Conservation (phyloP, 139 green algal genomes). For the Yamagishiella unicocca region DNA sequence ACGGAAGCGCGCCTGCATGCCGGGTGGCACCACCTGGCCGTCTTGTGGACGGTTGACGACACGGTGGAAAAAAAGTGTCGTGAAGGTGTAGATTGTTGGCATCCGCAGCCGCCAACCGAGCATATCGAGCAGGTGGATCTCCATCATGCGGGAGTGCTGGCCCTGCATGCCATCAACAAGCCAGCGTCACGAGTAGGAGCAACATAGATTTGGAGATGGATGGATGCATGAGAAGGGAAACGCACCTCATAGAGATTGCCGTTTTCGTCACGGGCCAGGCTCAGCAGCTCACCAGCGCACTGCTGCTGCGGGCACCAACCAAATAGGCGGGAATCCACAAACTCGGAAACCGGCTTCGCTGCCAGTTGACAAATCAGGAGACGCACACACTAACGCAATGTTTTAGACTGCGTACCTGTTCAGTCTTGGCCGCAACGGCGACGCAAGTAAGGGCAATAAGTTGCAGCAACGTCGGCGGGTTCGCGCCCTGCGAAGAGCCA, state of each 20-base stretch:
- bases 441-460: constrained; percentile 23
- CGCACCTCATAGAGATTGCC: constrained; percentile 26
- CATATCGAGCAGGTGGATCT: constrained; percentile 6
- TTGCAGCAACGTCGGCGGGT: constrained; percentile 16
- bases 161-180: not conserved
- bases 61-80: constrained; percentile 7
- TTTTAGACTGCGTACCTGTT: constrained; percentile 19
- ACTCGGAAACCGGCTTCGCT: too few species aligned
- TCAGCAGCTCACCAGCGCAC: constrained; percentile 10
- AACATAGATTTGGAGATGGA: not conserved
- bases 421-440: not conserved
- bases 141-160: constrained; percentile 22
- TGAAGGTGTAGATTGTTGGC: constrained; percentile 41
- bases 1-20: constrained; percentile 5
- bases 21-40: constrained; percentile 13
- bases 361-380: too few species aligned
- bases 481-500: not conserved
- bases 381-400: too few species aligned
- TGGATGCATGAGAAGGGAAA: not conserved
- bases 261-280: constrained; percentile 5
- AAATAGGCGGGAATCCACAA: too few species aligned
- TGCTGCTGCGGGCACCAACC: constrained; percentile 40
- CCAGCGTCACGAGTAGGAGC: not conserved
- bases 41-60: constrained; percentile 12
- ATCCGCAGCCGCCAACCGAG: constrained; percentile 26